Evolutionary conservation across 805 yeast species (phyloP).

Genomic region (Saccharomyces cerevisiae): DNA sequence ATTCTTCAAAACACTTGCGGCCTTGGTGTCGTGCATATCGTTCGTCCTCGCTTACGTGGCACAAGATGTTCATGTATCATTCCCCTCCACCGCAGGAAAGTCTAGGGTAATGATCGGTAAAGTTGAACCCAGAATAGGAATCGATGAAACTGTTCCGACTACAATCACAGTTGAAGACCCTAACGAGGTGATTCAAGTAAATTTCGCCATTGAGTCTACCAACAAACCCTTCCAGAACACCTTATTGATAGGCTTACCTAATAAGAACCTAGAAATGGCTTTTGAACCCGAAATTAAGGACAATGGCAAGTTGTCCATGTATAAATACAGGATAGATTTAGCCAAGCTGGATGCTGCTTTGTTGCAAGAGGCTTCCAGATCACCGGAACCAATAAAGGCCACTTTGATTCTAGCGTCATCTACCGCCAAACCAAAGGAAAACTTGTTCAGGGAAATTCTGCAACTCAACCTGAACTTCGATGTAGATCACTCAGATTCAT

Average conservation of each 20-base stretch:
- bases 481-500: constrained; percentile 1
- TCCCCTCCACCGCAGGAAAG: constrained; percentile 5
- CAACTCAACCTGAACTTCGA: constrained; percentile 10
- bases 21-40: not conserved
- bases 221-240: constrained; percentile 16
- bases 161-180: constrained; percentile 9
- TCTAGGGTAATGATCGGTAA: constrained; percentile 8
- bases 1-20: constrained; percentile 4
- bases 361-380: constrained; percentile 14
- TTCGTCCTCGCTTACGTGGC: constrained; percentile 5
- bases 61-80: constrained; percentile 12
- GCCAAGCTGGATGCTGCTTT: constrained; percentile 11
- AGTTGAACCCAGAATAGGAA: not conserved
- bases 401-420: constrained; percentile 17
- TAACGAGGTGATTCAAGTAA: constrained; percentile 15
- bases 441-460: constrained; percentile 15
- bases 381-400: constrained; percentile 11
- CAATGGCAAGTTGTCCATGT: constrained; percentile 10
- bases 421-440: constrained; percentile 6
- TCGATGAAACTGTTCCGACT: not conserved
- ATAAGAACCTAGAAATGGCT: constrained; percentile 17
- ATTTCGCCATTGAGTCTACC: constrained; percentile 11
- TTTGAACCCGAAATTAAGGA: constrained; percentile 15
- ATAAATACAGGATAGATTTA: constrained; percentile 9
- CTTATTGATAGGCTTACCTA: constrained; percentile 23